Conservation (phyloP, 306 rosid species). For the Canavalia gladiata region DNA sequence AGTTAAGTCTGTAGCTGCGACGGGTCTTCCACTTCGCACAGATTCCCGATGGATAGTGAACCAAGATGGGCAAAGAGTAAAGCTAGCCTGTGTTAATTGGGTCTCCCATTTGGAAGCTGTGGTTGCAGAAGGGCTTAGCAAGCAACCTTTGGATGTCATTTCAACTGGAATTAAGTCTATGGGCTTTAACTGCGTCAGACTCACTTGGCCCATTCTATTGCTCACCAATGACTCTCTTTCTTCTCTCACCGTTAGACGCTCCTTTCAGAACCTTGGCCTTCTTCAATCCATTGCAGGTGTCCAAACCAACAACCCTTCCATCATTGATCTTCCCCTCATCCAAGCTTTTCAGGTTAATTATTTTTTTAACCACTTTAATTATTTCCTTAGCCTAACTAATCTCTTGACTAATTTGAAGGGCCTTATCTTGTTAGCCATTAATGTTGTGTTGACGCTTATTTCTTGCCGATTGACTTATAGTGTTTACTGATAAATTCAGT, state of each 20-base stretch:
- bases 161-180: conserved; percentile 58
- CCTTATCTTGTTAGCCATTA: conserved; percentile 5
- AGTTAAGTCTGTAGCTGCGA: background rate
- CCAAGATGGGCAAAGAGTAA: conserved; percentile 72
- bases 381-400: background rate
- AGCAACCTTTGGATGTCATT: conserved; percentile 71
- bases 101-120: conserved; percentile 76
- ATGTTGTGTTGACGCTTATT: background rate
- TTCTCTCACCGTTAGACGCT: conserved; percentile 72
- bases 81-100: conserved; percentile 91
- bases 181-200: conserved; percentile 95
- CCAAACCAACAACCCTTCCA: conserved; percentile 77
- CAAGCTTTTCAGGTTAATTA: conserved; percentile 75
- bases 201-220: conserved; percentile 83
- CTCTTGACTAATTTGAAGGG: background rate
- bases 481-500: background rate
- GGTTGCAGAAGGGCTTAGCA: conserved; percentile 91
- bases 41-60: conserved; percentile 82
- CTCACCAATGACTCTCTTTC: conserved; percentile 71
- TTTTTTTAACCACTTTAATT: background rate
- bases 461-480: background rate
- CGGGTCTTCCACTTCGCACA: conserved; percentile 66
- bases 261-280: conserved; percentile 65
- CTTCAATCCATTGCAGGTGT: conserved; percentile 62
- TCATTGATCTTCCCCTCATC: conserved; percentile 73